Base-by-base conservation (phyloP, 2,329 filamentous ascomycete species). In the Passalora sequoiae region DNA sequence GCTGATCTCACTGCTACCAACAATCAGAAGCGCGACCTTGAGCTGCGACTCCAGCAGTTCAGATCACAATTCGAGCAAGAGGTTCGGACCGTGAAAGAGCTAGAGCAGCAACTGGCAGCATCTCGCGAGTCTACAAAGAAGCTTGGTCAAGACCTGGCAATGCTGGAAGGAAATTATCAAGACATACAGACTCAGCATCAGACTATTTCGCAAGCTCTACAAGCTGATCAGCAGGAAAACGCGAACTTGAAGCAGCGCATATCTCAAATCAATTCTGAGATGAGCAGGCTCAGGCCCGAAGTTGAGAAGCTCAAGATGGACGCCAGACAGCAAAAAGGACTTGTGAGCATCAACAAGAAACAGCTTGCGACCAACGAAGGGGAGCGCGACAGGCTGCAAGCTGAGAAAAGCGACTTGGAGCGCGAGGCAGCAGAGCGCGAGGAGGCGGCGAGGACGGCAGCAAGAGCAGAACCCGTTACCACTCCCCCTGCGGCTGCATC, bases 271-370 rank as follows among this genome's bases (percentile, higher is more conserved):
- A 98, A 95, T 60, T 75, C 79, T 9, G 88, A 94, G 65, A 83
- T 95, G 56, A 76, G 80, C 13, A 83, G 89, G 65, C 71, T 97
- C 29, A 94, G 89, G 65, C 89, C 89, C 22, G 83, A 91, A 54
- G 80, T 98, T 40, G 92, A 98, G 64, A 97, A 96, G 72, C 76
- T 94, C 57, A 89, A 86, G 64, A 87, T 84, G 9, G 89, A 96
- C 57, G 89, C 89, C 19, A 82, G 92, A 30, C 92, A 97, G 65
- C 89, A 97, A 62, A 97, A 94, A 70, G 92, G 92, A 13, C 75
- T 97, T 53, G 91, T 94, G 21, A 89, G 92, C 31, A 98, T 98
- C 69, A 96, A 96, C 70, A 97, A 94, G 75, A 98, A 98, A 71
- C 92, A 98, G 68, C 73, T 97, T 47, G 80, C 84, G 25, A 96